Percentiles rank a stretch among this genome's conserved stretches.
Conservation (phyloP, 257 asterid species). For the Nicotiana otophora region DNA sequence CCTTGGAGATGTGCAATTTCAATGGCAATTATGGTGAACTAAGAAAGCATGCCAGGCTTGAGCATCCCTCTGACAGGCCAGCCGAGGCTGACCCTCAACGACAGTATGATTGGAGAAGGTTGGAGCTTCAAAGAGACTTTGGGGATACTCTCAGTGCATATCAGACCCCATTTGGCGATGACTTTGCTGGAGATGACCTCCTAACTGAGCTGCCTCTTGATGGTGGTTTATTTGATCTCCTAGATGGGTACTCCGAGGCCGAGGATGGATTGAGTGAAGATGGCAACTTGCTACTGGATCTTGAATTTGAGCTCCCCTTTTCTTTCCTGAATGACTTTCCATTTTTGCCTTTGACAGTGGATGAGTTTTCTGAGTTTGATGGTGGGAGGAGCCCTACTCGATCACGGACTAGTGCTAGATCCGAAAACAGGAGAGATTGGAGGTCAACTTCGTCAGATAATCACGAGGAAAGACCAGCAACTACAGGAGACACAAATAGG, state of each 20-base stretch:
- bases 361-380: background rate
- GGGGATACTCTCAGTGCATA: conserved; percentile 50
- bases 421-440: background rate
- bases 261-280: conserved; percentile 28
- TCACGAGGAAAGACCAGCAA: background rate
- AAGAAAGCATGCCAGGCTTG: conserved; percentile 68
- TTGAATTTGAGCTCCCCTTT: conserved; percentile 28
- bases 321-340: conserved; percentile 21
- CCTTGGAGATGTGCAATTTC: conserved; percentile 57
- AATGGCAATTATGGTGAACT: conserved; percentile 51
- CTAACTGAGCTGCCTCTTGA: conserved; percentile 17
- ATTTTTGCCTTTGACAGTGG: conserved; percentile 9
- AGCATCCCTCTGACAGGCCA: conserved; percentile 56
- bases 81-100: conserved; percentile 47
- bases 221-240: conserved; percentile 34
- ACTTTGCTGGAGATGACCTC: conserved; percentile 19
- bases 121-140: conserved; percentile 47
- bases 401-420: background rate
- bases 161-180: conserved; percentile 32
- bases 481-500: conserved; percentile 2
- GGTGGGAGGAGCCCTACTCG: background rate
- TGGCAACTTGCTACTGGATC: conserved; percentile 8
- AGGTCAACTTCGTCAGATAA: background rate
- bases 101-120: conserved; percentile 43
- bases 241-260: conserved; percentile 24